A percentile compares a stretch with the other conserved stretches of the same genome.
These are phyloP conservation scores for Fusarium mexicanum DNA, from an alignment of 2,329 filamentous ascomycete genomes.

Conservation along the genomic window DNA sequence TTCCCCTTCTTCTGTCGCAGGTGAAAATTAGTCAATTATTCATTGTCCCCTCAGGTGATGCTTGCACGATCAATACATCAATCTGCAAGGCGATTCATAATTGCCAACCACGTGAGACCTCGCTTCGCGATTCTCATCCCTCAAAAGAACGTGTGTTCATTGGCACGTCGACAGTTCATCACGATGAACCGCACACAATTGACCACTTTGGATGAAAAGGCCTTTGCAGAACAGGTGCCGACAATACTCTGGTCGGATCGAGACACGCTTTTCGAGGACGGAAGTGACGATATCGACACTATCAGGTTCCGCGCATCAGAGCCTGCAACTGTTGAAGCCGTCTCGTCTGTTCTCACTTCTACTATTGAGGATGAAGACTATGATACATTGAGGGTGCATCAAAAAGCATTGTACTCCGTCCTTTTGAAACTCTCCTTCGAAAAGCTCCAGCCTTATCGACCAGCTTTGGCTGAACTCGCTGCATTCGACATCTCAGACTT, in stretches of 20 bases:
- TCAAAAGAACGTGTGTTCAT: too few relatives aligned
- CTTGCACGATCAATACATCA: not conserved
- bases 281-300: not conserved
- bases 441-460: not conserved
- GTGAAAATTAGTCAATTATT: not conserved
- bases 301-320: not conserved
- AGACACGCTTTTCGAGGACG: not conserved
- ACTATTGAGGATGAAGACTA: not conserved
- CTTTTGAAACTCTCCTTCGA: not conserved
- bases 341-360: not conserved
- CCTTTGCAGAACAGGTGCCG: not conserved
- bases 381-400: not conserved
- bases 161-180: not conserved
- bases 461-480: not conserved
- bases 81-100: not conserved
- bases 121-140: not conserved
- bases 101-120: not conserved
- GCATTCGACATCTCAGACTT: not conserved
- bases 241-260: not conserved
- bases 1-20: not conserved
- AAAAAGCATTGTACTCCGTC: not conserved
- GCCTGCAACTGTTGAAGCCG: not conserved
- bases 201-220: not conserved
- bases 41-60: not conserved
- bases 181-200: not conserved